phyloP scores from a whole-genome alignment of 345 rosid species.

The Brassica cretica region DNA sequence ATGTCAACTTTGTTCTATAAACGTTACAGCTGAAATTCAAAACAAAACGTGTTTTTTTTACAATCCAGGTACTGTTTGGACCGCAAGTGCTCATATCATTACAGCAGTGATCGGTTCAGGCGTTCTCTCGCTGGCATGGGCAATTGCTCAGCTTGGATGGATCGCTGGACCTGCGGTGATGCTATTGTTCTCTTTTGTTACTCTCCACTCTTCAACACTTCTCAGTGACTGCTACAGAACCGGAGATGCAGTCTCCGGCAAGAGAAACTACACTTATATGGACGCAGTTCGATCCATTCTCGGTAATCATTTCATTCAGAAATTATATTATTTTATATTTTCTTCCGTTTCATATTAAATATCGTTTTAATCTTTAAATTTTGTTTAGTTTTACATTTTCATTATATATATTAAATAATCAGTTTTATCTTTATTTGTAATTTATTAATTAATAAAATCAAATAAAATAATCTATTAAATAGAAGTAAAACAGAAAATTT shows the following conservation, averaged over 20 bases:
- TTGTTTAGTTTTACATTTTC: background rate
- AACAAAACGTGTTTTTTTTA: background rate
- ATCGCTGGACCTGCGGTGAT: slow-evolving; percentile 76
- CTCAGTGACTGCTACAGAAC: slow-evolving; percentile 72
- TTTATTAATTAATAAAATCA: too few relatives aligned
- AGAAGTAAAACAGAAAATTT: too few relatives aligned
- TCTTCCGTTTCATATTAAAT: background rate
- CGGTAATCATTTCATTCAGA: slow-evolving; percentile 40
- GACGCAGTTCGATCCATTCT: slow-evolving; percentile 76
- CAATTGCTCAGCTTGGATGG: slow-evolving; percentile 89
- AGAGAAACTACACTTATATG: slow-evolving; percentile 74
- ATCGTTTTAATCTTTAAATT: too few relatives aligned
- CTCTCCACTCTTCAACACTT: slow-evolving; percentile 67
- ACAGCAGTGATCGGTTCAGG: slow-evolving; percentile 91
- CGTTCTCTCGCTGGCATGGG: slow-evolving; percentile 85
- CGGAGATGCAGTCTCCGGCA: slow-evolving; percentile 61
- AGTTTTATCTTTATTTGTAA: too few relatives aligned
- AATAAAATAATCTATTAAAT: background rate
- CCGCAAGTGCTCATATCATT: slow-evolving; percentile 80
- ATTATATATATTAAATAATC: too few relatives aligned
- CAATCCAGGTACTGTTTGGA: slow-evolving; percentile 67
- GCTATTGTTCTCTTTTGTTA: slow-evolving; percentile 69
- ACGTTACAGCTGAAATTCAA: slow-evolving; percentile 12
- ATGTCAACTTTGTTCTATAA: background rate
- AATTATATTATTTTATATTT: too few relatives aligned